phyloP scores from a whole-genome alignment of 345 rosid species.

The Erysimum cheiranthoides region DNA sequence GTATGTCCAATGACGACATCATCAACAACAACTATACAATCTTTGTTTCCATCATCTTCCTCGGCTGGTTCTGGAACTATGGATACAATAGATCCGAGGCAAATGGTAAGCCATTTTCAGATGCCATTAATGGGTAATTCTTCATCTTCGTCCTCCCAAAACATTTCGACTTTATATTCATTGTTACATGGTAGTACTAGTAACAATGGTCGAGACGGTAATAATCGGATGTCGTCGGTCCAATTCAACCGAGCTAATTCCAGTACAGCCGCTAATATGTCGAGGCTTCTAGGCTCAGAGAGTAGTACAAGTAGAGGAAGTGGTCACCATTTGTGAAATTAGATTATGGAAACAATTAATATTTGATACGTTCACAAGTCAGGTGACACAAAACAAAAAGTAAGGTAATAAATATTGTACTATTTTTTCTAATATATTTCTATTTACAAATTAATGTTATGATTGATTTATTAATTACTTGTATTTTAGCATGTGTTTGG shows the following conservation, averaged over 20 bases:
- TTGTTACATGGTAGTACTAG: slow-evolving; percentile 42
- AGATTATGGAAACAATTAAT: slow-evolving; percentile 24
- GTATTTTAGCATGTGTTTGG: slow-evolving; percentile 19
- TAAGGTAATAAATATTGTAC: slow-evolving; percentile 25
- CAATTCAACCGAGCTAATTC: slow-evolving; percentile 31
- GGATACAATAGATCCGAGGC: slow-evolving; percentile 52
- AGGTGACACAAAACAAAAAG: slow-evolving; percentile 12
- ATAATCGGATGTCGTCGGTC: slow-evolving; percentile 34
- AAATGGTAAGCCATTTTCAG: slow-evolving; percentile 56
- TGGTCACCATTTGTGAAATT: slow-evolving; percentile 31
- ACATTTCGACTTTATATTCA: slow-evolving; percentile 44
- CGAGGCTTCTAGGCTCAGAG: slow-evolving; percentile 24
- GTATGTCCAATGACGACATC: slow-evolving; percentile 49
- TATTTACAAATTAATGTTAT: not conserved
- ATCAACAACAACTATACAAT: slow-evolving; percentile 43
- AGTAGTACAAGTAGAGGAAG: slow-evolving; percentile 34
- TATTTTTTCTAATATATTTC: slow-evolving; percentile 3
- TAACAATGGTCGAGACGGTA: slow-evolving; percentile 26
- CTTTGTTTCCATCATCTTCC: slow-evolving; percentile 50
- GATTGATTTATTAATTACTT: slow-evolving; percentile 1
- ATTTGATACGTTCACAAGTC: slow-evolving; percentile 26
- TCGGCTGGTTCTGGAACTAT: slow-evolving; percentile 22
- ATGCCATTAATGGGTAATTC: slow-evolving; percentile 51
- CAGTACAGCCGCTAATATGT: not conserved
- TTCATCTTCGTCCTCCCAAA: slow-evolving; percentile 43